Percentiles rank a stretch among this genome's conserved stretches.
Conservation (phyloP, 2,329 filamentous ascomycete genomes). For the Didymella keratinophila region DNA sequence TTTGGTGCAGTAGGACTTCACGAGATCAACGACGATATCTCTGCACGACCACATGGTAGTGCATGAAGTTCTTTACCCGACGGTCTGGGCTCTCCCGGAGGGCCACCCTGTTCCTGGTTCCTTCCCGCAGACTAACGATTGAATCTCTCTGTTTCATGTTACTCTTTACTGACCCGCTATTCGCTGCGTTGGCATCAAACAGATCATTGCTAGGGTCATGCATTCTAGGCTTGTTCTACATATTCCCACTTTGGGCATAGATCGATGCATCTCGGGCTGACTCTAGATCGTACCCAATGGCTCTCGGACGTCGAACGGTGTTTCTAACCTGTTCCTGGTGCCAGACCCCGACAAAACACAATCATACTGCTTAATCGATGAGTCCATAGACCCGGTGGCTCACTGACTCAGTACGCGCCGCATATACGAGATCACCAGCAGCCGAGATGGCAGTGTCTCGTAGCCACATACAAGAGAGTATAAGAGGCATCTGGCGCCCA, state of each 20-base stretch:
- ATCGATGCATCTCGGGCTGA: background rate
- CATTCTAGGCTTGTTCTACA: slow-evolving; percentile 20
- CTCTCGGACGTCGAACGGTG: slow-evolving; percentile 28
- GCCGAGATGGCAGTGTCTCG: slow-evolving; percentile 29
- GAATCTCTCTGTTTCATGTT: slow-evolving; percentile 17
- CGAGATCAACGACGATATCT: background rate
- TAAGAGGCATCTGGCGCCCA: slow-evolving; percentile 28
- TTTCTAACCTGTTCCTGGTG: slow-evolving; percentile 23
- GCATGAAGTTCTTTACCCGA: slow-evolving; percentile 16
- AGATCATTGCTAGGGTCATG: slow-evolving; percentile 13
- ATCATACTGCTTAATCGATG: slow-evolving; percentile 26
- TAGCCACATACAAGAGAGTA: slow-evolving; percentile 24
- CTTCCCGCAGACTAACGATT: slow-evolving; percentile 6
- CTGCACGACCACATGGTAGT: slow-evolving; percentile 8
- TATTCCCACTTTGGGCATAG: slow-evolving; percentile 8
- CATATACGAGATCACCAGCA: slow-evolving; percentile 22
- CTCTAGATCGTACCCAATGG: slow-evolving; percentile 18
- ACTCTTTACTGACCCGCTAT: slow-evolving; percentile 5
- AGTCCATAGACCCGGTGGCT: slow-evolving; percentile 22
- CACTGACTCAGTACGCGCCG: slow-evolving; percentile 23
- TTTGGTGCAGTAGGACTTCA: background rate
- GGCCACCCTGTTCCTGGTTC: slow-evolving; percentile 8
- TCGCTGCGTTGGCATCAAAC: slow-evolving; percentile 9
- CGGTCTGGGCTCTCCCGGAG: slow-evolving; percentile 1
- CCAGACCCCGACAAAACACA: slow-evolving; percentile 23